Evolutionary conservation across 1,284 basidiomycete species (phyloP), one percentile per base, ranked within the genome.

Genomic region (Schizophyllum amplum): DNA sequence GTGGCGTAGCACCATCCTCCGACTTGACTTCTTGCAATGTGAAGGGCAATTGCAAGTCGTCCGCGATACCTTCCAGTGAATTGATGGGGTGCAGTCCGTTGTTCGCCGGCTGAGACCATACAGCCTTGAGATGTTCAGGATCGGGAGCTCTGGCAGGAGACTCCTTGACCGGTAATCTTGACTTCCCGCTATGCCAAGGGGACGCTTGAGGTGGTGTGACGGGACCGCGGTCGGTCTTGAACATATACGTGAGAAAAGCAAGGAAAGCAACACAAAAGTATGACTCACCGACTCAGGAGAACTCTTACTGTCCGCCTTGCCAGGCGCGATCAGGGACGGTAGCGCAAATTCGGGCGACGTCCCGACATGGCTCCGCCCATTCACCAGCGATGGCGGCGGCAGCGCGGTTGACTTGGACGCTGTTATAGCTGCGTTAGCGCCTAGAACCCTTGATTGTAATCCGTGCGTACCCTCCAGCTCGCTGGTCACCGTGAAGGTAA

Each of bases 1-100:
- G 86, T 1, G 87, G 87, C 1, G 86, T 89, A 67, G 82, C 84
- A 27, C 87, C 87, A 62, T 86, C 87, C 64, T 90, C 87, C 11
- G 87, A 87, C 66, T 91, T 91, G 55, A 89, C 84, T 58, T 91
- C 89, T 64, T 86, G 86, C 24, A 90, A 68, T 4, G 84, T 85
- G 68, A 90, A 89, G 11, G 88, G 86, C 33, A 91, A 73, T 25
- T 84, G 84, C 59, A 90, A 72, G 65, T 92, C 89, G 65, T 92
- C 89, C 21, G 82, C 82, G 55, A 92, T 90, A 17, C 82, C 83
- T 65, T 90, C 82, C 60, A 92, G 70, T 0, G 89, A 92, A 67
- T 92, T 92, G n/a, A 87, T 75, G 7, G 81, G 73, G 51, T 83
- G 81, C 15, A 80, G 67, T 54, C 78, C 77, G 11, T 81, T 74